Evolutionary conservation across 2,329 filamentous ascomycete genomes (phyloP).

Genomic region (Colletotrichum spinosum): DNA sequence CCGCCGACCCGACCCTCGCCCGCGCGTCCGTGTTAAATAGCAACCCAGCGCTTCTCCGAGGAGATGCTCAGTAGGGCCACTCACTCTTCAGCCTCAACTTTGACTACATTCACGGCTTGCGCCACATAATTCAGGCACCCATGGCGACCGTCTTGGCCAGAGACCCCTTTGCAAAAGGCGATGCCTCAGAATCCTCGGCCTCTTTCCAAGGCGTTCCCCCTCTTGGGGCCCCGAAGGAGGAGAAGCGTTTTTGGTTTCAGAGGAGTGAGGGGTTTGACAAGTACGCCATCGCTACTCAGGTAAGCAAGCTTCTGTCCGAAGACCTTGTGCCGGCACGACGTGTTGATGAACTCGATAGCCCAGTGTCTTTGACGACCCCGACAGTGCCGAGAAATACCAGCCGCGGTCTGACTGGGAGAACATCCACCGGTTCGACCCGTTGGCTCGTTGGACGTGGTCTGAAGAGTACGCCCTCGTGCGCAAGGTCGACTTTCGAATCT

Average conservation of each 20-base stretch:
- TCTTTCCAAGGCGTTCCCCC: conserved; percentile 40
- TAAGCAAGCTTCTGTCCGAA: background rate
- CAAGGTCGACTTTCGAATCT: conserved; percentile 56
- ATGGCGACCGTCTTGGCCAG: conserved; percentile 38
- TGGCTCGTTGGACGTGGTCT: conserved; percentile 55
- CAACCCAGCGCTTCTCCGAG: background rate
- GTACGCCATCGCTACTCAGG: conserved; percentile 50
- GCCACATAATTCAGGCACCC: background rate
- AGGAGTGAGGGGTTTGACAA: conserved; percentile 41
- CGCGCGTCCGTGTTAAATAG: background rate
- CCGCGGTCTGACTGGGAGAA: conserved; percentile 51
- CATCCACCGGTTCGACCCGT: conserved; percentile 59
- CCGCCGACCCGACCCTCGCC: conserved; percentile 4
- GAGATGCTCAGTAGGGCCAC: background rate
- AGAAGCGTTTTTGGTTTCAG: conserved; percentile 50
- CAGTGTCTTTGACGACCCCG: conserved; percentile 53
- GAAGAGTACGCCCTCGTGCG: conserved; percentile 52
- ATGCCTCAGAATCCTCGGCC: conserved; percentile 19
- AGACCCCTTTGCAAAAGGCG: conserved; percentile 6
- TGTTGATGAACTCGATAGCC: conserved; percentile 35
- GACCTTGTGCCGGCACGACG: no score
- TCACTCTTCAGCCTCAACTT: background rate
- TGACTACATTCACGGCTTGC: background rate
- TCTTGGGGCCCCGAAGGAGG: conserved; percentile 41
- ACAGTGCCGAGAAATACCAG: conserved; percentile 49